Evolutionary conservation across 2,329 filamentous ascomycete species (phyloP), one percentile per base, ranked within the genome.

Genomic region (Elsinoe fawcettii): DNA sequence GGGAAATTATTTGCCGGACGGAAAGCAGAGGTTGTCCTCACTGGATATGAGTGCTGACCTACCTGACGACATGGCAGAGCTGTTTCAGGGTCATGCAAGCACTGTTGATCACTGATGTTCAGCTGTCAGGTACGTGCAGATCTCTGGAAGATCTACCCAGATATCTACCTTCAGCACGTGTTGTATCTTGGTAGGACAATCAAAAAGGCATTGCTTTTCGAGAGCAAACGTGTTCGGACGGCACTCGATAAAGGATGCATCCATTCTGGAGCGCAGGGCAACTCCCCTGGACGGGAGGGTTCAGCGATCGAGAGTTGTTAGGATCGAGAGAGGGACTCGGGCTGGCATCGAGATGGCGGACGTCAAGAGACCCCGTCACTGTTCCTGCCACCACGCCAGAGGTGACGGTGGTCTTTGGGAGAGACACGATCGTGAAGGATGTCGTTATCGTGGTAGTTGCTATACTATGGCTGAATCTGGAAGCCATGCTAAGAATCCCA

Each of bases 311-410:
- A 22, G 27, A 32, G n/a, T 34, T 30, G 7, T 32, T n/a, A 25
- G 27, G 46, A 51, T 51, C 46, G 46, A 32, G 25, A 16, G 12
- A 32, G 27, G 25, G 27, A 27, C n/a, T 18, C n/a, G 14, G 25
- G 46, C 32, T 16, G 46, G 14, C 46, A 51, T 51, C 46, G 46
- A 51, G 46, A 51, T 51, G 46, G 6, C 16, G 23, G 46, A 5
- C 34, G 27, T 23, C 20, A 5, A 23, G 6, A 7, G 41, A 46
- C 41, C 41, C 41, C 23, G 41, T 46, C 41, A 25, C 20, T 46
- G 41, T 46, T 46, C 41, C 23, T 46, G 20, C 22, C 41, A 37
- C 34, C 5, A 37, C 34, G 3, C 34, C 6, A 12, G 34, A 37
- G 27, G 27, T 5, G 27, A 37, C 11, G 9, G 9, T 12, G 6